Percentiles rank a stretch among this genome's conserved stretches.
Evolutionary conservation across 257 asterid species (phyloP).

Genomic region (Petunia axillaris): DNA sequence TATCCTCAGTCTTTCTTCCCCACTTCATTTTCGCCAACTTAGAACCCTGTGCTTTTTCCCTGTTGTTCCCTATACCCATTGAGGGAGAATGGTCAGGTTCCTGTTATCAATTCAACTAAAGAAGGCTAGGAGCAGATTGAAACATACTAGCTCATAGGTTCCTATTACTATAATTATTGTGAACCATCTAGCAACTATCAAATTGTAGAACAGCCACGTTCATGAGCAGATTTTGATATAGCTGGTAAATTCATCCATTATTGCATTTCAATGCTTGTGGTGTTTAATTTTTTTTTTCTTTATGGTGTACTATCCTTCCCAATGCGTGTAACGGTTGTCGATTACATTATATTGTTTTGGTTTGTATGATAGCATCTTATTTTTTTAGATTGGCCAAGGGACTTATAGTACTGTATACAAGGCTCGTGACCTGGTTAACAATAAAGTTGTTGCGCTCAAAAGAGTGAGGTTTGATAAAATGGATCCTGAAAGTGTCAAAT

Average conservation of each 20-base stretch:
- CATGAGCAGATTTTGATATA: neutral
- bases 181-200: neutral
- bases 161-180: neutral
- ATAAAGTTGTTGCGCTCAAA: conserved; percentile 37
- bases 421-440: conserved; percentile 32
- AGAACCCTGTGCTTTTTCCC: neutral
- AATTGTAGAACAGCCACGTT: neutral
- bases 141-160: neutral
- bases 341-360: neutral
- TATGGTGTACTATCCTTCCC: neutral
- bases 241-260: neutral
- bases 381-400: conserved; percentile 39
- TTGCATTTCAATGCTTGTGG: neutral
- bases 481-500: conserved; percentile 34
- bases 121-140: conserved; percentile 12
- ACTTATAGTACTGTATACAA: conserved; percentile 37
- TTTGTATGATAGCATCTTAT: conserved; percentile 9
- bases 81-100: neutral
- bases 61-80: neutral
- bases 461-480: conserved; percentile 31
- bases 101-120: neutral
- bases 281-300: neutral
- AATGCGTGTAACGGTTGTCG: neutral
- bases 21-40: neutral
- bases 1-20: neutral